These are phyloP conservation scores for Vitis rotundifolia DNA, from an alignment of 164 flowering plant species.

Conservation along the genomic window DNA sequence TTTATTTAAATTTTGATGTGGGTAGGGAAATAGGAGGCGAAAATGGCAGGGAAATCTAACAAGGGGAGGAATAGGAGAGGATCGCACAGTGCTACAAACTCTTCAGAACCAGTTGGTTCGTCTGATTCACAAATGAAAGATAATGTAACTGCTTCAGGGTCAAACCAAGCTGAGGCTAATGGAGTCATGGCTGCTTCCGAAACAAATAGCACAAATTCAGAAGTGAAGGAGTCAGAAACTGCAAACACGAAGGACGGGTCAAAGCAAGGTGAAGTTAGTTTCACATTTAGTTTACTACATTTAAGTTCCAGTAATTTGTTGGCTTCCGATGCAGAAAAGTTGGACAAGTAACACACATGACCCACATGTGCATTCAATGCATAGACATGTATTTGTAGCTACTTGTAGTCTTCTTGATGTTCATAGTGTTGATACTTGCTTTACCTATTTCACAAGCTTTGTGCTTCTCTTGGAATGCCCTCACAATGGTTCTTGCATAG, in stretches of 20 bases:
- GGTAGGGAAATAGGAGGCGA: conserved; percentile 6
- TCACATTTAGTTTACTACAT: neutral
- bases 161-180: conserved; percentile 29
- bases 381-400: no score
- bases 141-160: conserved; percentile 17
- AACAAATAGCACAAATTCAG: conserved; percentile 17
- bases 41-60: conserved; percentile 88
- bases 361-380: no score
- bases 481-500: no score
- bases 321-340: no score
- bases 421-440: neutral
- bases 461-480: neutral
- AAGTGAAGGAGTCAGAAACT: conserved; percentile 24
- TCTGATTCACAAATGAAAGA: conserved; percentile 34
- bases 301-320: no score
- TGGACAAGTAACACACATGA: no score
- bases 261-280: conserved; percentile 35
- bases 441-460: neutral
- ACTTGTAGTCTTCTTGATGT: no score
- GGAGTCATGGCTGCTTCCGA: conserved; percentile 27
- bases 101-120: conserved; percentile 32
- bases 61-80: conserved; percentile 58
- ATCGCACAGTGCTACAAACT: conserved; percentile 33
- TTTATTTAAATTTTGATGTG: neutral
- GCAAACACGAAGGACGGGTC: conserved; percentile 16